Conservation (phyloP, 1,139 yeast species). For the Geotrichum cucujoidarum region DNA sequence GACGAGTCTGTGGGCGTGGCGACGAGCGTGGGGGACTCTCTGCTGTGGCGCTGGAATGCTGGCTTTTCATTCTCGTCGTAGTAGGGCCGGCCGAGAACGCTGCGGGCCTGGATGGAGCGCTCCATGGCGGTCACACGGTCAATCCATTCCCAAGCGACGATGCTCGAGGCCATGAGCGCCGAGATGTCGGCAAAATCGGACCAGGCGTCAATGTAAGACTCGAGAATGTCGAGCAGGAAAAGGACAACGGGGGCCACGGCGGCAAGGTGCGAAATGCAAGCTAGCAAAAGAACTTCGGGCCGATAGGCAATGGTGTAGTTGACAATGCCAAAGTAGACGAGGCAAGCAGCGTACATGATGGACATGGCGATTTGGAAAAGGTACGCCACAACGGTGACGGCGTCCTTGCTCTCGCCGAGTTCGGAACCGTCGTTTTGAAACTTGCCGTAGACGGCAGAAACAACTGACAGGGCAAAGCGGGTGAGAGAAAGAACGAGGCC, state of each 20-base stretch:
- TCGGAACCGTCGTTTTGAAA: neutral
- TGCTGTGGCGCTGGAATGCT: neutral
- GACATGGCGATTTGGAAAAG: constrained; percentile 68
- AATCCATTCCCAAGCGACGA: constrained; percentile 86
- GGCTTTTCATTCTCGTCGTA: constrained; percentile 49
- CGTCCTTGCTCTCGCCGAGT: constrained; percentile 22
- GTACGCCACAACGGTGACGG: constrained; percentile 61
- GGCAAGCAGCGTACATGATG: constrained; percentile 61
- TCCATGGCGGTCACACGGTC: constrained; percentile 60
- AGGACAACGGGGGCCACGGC: constrained; percentile 65
- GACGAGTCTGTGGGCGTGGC: neutral
- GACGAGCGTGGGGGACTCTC: neutral
- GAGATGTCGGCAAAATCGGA: constrained; percentile 74
- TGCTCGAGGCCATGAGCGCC: constrained; percentile 37
- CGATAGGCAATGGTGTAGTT: constrained; percentile 53
- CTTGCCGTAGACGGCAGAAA: constrained; percentile 6
- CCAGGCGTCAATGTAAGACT: constrained; percentile 57
- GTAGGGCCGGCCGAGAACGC: constrained; percentile 71
- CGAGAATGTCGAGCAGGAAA: constrained; percentile 63
- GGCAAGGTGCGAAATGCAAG: constrained; percentile 53
- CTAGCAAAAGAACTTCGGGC: constrained; percentile 46
- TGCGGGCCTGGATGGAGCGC: constrained; percentile 60
- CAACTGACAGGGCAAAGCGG: constrained; percentile 10
- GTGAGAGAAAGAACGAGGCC: constrained; percentile 10
- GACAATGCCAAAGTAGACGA: constrained; percentile 51